Conservation (phyloP, 2,329 filamentous ascomycete species). For the Grosmannia penicillata region DNA sequence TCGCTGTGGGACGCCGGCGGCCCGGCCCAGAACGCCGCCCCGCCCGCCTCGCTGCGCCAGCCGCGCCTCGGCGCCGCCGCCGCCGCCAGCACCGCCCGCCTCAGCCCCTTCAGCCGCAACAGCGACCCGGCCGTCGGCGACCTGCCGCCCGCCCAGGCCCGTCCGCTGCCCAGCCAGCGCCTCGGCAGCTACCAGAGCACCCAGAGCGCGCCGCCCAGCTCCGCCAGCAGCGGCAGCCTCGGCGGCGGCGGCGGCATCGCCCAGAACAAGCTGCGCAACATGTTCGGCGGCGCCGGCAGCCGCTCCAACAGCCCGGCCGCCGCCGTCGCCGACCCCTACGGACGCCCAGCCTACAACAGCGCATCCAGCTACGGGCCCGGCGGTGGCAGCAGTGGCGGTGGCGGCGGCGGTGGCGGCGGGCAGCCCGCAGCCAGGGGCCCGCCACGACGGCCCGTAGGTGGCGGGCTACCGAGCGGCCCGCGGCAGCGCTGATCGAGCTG, state of each 20-base stretch:
- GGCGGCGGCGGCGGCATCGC: constrained; percentile 38
- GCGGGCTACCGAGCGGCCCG: constrained; percentile 25
- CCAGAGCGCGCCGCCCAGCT: constrained; percentile 16
- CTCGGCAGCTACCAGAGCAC: constrained; percentile 58
- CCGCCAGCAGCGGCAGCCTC: constrained; percentile 18
- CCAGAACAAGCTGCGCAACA: constrained; percentile 68
- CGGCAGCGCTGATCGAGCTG: constrained; percentile 23
- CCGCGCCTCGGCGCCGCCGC: constrained; percentile 16
- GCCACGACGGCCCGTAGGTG: constrained; percentile 12
- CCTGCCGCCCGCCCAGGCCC: constrained; percentile 24
- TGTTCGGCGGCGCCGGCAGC: constrained; percentile 65
- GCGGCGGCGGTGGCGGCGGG: constrained; percentile 36
- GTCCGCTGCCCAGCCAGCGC: constrained; percentile 58
- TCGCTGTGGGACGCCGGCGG: constrained; percentile 41
- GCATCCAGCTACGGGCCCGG: constrained; percentile 25
- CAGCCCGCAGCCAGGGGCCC: constrained; percentile 15
- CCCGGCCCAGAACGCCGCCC: constrained; percentile 22
- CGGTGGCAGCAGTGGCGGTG: constrained; percentile 19
- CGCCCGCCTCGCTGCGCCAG: constrained; percentile 29
- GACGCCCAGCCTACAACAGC: no score
- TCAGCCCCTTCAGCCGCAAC: constrained; percentile 13
- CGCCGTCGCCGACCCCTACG: no score
- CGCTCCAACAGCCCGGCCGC: no score
- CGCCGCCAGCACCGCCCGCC: constrained; percentile 17
- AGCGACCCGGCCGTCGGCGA: constrained; percentile 14